A percentile compares a stretch with the other conserved stretches of the same genome.
Evolutionary conservation across 2,329 filamentous ascomycete species (phyloP).

Genomic region (Truncatella angustata): DNA sequence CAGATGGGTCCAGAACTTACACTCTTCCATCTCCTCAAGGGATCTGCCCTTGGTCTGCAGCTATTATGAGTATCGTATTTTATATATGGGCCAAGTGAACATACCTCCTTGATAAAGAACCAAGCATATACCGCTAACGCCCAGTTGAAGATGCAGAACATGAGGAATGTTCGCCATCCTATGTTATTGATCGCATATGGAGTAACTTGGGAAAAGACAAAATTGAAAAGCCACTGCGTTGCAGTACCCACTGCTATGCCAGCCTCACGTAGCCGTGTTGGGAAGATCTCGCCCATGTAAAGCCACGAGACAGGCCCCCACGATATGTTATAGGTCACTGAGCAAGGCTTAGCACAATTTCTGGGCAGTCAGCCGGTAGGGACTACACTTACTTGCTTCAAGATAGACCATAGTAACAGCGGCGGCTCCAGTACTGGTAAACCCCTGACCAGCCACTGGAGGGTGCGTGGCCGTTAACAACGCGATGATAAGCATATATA

Average conservation of each 20-base stretch:
- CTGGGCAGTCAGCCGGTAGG: neutral
- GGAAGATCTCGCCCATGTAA: slow-evolving; percentile 50
- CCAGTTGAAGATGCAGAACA: slow-evolving; percentile 49
- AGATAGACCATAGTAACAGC: slow-evolving; percentile 50
- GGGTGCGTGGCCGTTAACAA: slow-evolving; percentile 45
- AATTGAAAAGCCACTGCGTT: slow-evolving; percentile 51
- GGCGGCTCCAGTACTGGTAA: slow-evolving; percentile 40
- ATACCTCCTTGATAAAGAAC: slow-evolving; percentile 38
- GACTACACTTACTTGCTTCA: slow-evolving; percentile 32
- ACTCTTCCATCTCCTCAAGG: slow-evolving; percentile 38
- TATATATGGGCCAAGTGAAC: neutral
- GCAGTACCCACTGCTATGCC: slow-evolving; percentile 47
- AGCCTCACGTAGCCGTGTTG: slow-evolving; percentile 46
- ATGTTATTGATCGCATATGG: slow-evolving; percentile 46
- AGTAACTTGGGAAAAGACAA: slow-evolving; percentile 44
- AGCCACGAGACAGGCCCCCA: slow-evolving; percentile 53
- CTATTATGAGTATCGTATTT: neutral
- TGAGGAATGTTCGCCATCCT: slow-evolving; percentile 47
- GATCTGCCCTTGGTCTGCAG: slow-evolving; percentile 36
- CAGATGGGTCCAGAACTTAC: slow-evolving; percentile 15
- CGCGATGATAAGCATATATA: slow-evolving; percentile 51
- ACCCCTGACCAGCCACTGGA: slow-evolving; percentile 26
- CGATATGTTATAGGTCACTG: slow-evolving; percentile 49
- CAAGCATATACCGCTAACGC: slow-evolving; percentile 41
- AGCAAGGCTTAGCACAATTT: slow-evolving; percentile 31